These are phyloP conservation scores for Ramalina intermedia DNA, from an alignment of 495 filamentous ascomycete species.

Conservation along the genomic window DNA sequence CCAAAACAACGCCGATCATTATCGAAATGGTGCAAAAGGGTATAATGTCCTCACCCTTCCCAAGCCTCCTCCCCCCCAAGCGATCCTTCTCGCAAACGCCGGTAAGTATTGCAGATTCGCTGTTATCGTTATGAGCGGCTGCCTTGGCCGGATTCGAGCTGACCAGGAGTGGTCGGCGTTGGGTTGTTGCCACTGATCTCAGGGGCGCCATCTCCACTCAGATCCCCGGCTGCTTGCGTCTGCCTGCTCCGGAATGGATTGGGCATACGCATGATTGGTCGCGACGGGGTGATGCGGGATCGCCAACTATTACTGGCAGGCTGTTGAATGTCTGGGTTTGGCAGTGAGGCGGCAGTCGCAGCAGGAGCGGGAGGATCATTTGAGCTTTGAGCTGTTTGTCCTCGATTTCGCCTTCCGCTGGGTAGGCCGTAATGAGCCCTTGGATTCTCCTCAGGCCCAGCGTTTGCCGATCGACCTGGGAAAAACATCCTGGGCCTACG, in stretches of 20 bases:
- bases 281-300: not conserved
- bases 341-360: conserved; percentile 2
- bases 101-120: not conserved
- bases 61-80: not conserved
- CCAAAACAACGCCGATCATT: no score
- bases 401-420: not conserved
- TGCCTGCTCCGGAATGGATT: conserved; percentile 10
- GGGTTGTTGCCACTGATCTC: not conserved
- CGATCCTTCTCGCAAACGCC: not conserved
- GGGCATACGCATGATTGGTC: conserved; percentile 5
- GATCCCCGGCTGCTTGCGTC: not conserved
- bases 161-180: conserved; percentile 6
- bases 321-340: not conserved
- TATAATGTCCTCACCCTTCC: not conserved
- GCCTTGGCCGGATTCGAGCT: conserved; percentile 14
- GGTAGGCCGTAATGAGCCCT: conserved; percentile 16
- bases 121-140: not conserved
- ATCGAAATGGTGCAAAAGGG: not conserved
- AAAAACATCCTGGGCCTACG: conserved; percentile 17
- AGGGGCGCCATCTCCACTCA: conserved; percentile 3
- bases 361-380: no score
- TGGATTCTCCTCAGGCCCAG: conserved; percentile 6
- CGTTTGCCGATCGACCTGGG: conserved; percentile 15
- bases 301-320: not conserved
- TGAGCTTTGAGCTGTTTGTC: no score